A percentile compares a stretch with the other conserved stretches of the same genome.
phyloP scores from a whole-genome alignment of 495 filamentous ascomycete species.

The Cetradonia linearis region DNA sequence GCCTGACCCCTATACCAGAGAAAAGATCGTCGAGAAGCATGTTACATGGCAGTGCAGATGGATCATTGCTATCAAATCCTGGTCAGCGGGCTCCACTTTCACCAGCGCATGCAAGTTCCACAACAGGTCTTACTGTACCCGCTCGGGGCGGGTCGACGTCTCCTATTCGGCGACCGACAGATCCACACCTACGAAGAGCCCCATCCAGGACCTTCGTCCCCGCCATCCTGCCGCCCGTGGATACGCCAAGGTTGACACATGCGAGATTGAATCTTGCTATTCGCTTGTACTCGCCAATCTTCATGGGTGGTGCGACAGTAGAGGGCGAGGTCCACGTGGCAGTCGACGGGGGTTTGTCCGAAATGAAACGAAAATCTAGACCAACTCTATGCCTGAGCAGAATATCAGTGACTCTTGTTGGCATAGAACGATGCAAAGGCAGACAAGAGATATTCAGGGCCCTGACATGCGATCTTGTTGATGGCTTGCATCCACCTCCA shows the following conservation, averaged over 20 bases:
- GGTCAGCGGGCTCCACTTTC: slow-evolving; percentile 2
- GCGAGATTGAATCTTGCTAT: slow-evolving; percentile 30
- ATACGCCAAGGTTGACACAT: slow-evolving; percentile 30
- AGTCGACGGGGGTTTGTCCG: slow-evolving; percentile 28
- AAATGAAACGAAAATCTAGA: slow-evolving; percentile 19
- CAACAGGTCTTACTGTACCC: slow-evolving; percentile 12
- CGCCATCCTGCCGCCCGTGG: slow-evolving; percentile 30
- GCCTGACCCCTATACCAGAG: slow-evolving; percentile 20
- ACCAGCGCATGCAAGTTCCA: slow-evolving; percentile 1
- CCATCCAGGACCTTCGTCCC: slow-evolving; percentile 34
- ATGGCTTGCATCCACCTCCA: slow-evolving; percentile 40
- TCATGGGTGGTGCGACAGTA: slow-evolving; percentile 34
- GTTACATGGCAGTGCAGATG: slow-evolving; percentile 6
- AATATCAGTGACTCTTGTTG: slow-evolving; percentile 42
- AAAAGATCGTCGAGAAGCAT: slow-evolving; percentile 19
- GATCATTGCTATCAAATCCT: slow-evolving; percentile 4
- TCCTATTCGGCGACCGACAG: slow-evolving; percentile 20
- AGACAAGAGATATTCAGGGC: slow-evolving; percentile 39
- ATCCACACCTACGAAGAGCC: slow-evolving; percentile 14
- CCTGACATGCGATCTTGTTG: slow-evolving; percentile 42
- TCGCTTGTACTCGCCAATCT: slow-evolving; percentile 30
- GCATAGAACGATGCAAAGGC: slow-evolving; percentile 35
- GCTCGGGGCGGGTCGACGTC: slow-evolving; percentile 22
- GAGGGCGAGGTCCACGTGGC: slow-evolving; percentile 33
- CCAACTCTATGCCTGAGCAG: slow-evolving; percentile 31